Base-by-base conservation (phyloP, 495 filamentous ascomycete genomes). In the Hypoxylon fragiforme region DNA sequence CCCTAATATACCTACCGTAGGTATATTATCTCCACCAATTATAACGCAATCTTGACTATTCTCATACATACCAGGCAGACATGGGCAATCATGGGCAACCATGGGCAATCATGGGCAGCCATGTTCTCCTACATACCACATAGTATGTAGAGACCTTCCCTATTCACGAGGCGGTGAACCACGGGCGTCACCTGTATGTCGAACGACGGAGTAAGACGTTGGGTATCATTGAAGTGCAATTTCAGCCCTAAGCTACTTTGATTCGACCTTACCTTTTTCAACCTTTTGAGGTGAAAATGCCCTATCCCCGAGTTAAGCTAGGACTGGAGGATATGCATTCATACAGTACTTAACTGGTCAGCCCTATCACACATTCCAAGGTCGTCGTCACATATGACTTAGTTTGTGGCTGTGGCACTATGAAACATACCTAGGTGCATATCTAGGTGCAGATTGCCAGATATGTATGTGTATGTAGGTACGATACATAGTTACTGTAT, bases 81-180 rank as follows among this genome's bases (percentile, higher is more conserved):
- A n/a, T n/a, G n/a, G n/a, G n/a, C n/a, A n/a, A n/a, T n/a, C n/a
- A n/a, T n/a, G n/a, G n/a, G n/a, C n/a, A n/a, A n/a, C n/a, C n/a
- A n/a, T n/a, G n/a, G n/a, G n/a, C n/a, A n/a, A n/a, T n/a, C n/a
- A n/a, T 38, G 56, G 57, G 57, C 57, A 61, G 52, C 57, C 51
- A 61, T 44, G 28, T 61, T 61, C 47, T 28, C 24, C 24, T 28
- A 4, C 24, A 28, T 4, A 28, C 4, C 24, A 28, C n/a, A n/a
- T n/a, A n/a, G n/a, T n/a, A n/a, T 30, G 26, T 19, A 51, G 30
- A 37, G 39, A 61, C 50, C 45, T 60, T 50, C 57, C 55, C 26
- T 42, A 45, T 47, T 49, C 11, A n/a, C n/a, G 51, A 56, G 47
- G 57, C 57, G 51, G 57, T 61, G 57, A 61, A 56, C n/a, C 57